These are phyloP conservation scores for Ilyonectria destructans DNA, from an alignment of 2,329 filamentous ascomycete species.

Conservation along the genomic window DNA sequence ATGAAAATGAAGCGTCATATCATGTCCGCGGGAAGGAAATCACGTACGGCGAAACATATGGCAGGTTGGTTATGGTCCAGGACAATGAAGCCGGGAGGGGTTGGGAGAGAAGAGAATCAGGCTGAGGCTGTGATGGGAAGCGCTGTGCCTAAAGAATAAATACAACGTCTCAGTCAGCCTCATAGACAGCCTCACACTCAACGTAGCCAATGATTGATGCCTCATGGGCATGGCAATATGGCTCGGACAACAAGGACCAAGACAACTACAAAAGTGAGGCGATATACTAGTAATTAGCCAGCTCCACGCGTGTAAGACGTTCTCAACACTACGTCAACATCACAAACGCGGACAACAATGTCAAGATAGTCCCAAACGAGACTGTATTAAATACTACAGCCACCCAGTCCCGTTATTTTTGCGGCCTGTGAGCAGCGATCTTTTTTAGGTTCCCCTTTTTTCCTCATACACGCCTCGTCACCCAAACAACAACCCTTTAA, in stretches of 20 bases:
- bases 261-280: not conserved
- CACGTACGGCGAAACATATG: not conserved
- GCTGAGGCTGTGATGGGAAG: not conserved
- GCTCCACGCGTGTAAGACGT: too few species aligned
- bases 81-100: not conserved
- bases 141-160: too few species aligned
- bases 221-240: too few species aligned
- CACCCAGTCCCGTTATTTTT: not conserved
- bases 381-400: conserved; percentile 25
- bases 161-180: not conserved
- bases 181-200: not conserved
- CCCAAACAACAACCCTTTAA: conserved; percentile 18
- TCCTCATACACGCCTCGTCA: conserved; percentile 14
- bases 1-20: not conserved
- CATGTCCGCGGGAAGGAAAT: not conserved
- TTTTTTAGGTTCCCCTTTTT: conserved; percentile 12
- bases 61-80: not conserved
- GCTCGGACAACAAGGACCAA: too few species aligned
- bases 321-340: not conserved
- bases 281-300: not conserved
- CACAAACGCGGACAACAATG: not conserved
- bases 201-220: not conserved
- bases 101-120: not conserved
- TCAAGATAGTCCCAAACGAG: conserved; percentile 15
- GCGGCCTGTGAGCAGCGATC: conserved; percentile 11